Base-by-base conservation (phyloP, 306 rosid genomes). In the Aeschynomene evenia region DNA sequence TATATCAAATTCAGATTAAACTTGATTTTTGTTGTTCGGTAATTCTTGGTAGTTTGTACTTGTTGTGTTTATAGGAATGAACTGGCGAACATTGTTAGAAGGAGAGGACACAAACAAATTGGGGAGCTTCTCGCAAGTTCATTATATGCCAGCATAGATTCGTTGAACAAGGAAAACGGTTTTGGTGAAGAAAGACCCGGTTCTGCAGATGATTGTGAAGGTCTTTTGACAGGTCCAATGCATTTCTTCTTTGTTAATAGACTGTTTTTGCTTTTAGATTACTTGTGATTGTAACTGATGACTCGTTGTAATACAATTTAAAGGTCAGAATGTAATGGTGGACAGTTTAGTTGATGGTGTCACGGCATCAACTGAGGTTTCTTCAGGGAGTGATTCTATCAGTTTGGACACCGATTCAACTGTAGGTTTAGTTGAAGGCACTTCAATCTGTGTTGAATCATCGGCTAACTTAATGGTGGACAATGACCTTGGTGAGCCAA, bases 11-110 rank as follows among this genome's bases (percentile, higher is more conserved):
- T 6, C 6, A 42, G 6, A 14, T 42, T 42, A 10, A 39, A 39
- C 14, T 39, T 39, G 45, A 39, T 39, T 11, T 9, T 13, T 39
- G 13, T 12, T 40, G 4, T 55, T 40, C 37, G 15, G 28, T 66
- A 28, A 37, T 20, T 49, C 9, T 20, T 33, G 21, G 48, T 13
- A n/a, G n/a, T n/a, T n/a, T n/a, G n/a, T n/a, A n/a, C n/a, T n/a
- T n/a, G n/a, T 18, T 45, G 31, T 51, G 60, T 46, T 54, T 53
- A 29, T 63, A 94, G 98, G 88, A 87, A 66, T 53, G 96, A 94
- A 76, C 84, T 94, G 9, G 98, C 98, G 12, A 82, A 94, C 80
- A 84, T 86, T 74, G 98, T 94, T 13, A 79, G 98, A 84, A 85
- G 98, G 64, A 84, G 96, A 77, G 98, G 98, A 21, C 85, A 94